Base-by-base conservation (phyloP, 2,329 filamentous ascomycete genomes). In the Elsinoe fawcettii region DNA sequence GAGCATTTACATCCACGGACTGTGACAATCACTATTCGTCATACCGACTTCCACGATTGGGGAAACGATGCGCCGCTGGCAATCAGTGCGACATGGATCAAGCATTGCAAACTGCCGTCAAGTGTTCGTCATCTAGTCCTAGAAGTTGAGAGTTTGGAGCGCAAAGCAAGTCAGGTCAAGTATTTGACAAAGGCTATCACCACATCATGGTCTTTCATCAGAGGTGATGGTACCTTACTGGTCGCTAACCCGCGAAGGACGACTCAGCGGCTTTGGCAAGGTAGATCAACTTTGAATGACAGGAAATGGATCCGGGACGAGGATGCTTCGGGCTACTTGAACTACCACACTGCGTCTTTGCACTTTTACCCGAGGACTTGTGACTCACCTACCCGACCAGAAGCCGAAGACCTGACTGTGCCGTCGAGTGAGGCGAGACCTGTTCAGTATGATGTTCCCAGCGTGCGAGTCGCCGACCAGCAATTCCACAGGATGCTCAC, bases 71-170 rank as follows among this genome's bases (percentile, higher is more conserved):
- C 59, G 5, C 56, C 63, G 0, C 63, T 70, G 5, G 51, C 53
- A 3, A 65, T 72, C 1, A 36, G 62, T 7, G 59, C 62, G 9
- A 16, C 7, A 2, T 69, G 67, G 67, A 58, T 69, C 30, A 18
- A 23, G 16, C 20, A 47, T 11, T 53, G 58, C 56, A 55, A 22
- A 32, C 51, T 59, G 11, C 58, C 47, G 14, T 22, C 51, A 18
- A 54, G 61, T 39, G 18, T 59, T 7, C 58, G 66, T 8, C 69
- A 73, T 46, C 62, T 81, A 1, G 63, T 65, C 23, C 66, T 79
- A 4, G 75, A 79, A 39, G 65, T 79, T 14, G 79, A 81, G 65
- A 76, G 74, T 2, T 57, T 80, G 5, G 69, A 73, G 53, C 67
- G 74, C 11, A 77, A 77, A 59, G 73, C 71, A 56, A 63, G 60